These are phyloP conservation scores for Exophiala mesophila DNA, from an alignment of 2,329 filamentous ascomycete species.

Conservation along the genomic window DNA sequence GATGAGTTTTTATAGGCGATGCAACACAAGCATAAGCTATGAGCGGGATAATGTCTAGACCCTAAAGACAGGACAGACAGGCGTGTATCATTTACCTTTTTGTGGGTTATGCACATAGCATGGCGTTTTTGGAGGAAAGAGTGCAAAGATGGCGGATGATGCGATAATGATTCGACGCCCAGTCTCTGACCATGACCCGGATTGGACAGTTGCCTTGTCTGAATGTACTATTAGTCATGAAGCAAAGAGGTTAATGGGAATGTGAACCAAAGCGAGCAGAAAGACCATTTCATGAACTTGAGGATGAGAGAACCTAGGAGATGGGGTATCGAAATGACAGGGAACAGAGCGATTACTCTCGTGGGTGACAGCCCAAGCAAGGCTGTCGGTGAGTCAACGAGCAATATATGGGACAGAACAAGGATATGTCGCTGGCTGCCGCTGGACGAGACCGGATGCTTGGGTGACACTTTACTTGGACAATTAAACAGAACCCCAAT, in stretches of 20 bases:
- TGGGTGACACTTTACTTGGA: too few relatives aligned
- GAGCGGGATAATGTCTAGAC: slow-evolving; percentile 20
- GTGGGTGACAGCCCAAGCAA: too few relatives aligned
- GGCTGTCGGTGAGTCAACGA: too few relatives aligned
- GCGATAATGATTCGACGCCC: slow-evolving; percentile 6
- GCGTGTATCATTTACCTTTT: background rate
- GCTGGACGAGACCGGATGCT: too few relatives aligned
- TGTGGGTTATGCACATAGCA: slow-evolving; percentile 18
- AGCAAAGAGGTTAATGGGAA: slow-evolving; percentile 8
- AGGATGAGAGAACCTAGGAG: too few relatives aligned
- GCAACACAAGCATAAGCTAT: slow-evolving; percentile 1
- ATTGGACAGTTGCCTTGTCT: background rate
- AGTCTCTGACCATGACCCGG: background rate
- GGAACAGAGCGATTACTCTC: too few relatives aligned
- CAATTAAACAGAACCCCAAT: too few relatives aligned
- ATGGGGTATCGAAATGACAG: too few relatives aligned
- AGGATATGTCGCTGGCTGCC: too few relatives aligned
- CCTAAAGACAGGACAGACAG: background rate
- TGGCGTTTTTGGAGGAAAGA: slow-evolving; percentile 16
- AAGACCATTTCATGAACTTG: too few relatives aligned
- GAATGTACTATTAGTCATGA: slow-evolving; percentile 21
- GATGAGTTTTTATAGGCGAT: slow-evolving; percentile 25
- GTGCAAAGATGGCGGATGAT: slow-evolving; percentile 8
- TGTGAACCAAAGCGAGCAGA: too few relatives aligned
- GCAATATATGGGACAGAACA: too few relatives aligned